A percentile compares a stretch with the other conserved stretches of the same genome.
These are phyloP conservation scores for Trichomonascus vanleenenianus DNA, from an alignment of 805 yeast species.

Conservation along the genomic window DNA sequence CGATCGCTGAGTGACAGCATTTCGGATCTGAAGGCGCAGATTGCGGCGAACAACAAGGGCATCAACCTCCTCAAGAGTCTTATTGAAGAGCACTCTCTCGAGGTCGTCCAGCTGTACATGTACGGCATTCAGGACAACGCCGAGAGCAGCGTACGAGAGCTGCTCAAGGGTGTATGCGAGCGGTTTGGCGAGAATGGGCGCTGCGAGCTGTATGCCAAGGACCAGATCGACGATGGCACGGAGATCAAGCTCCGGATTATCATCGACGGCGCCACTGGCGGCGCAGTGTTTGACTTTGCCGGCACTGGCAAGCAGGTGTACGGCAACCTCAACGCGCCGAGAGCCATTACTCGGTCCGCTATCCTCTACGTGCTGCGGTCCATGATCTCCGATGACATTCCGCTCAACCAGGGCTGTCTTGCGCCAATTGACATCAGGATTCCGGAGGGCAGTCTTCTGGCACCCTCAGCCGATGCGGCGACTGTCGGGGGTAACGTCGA, in stretches of 20 bases:
- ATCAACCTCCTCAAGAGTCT: constrained; percentile 54
- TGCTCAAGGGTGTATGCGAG: constrained; percentile 39
- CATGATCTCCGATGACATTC: constrained; percentile 78
- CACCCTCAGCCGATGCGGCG: constrained; percentile 81
- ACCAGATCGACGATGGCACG: constrained; percentile 31
- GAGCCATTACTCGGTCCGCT: constrained; percentile 83
- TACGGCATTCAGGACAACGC: constrained; percentile 76
- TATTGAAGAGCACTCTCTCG: constrained; percentile 53
- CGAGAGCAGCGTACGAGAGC: constrained; percentile 54
- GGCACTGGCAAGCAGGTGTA: constrained; percentile 85
- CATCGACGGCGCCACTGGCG: constrained; percentile 45
- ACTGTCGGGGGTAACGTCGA: constrained; percentile 94
- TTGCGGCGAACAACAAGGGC: constrained; percentile 85
- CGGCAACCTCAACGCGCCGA: constrained; percentile 90
- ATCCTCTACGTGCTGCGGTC: constrained; percentile 81
- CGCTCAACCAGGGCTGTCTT: constrained; percentile 89
- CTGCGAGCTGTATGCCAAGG: constrained; percentile 20
- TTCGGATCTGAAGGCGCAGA: constrained; percentile 77
- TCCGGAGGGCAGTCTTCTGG: constrained; percentile 55
- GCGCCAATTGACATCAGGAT: constrained; percentile 63
- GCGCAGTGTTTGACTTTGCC: constrained; percentile 71
- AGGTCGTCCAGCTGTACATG: constrained; percentile 66
- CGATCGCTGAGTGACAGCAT: constrained; percentile 77
- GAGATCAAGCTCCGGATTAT: constrained; percentile 21
- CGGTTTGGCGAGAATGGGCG: constrained; percentile 31